Evolutionary conservation across 2,329 filamentous ascomycete species (phyloP), one percentile per base, ranked within the genome.

Genomic region (Amauroascus verrucosus): DNA sequence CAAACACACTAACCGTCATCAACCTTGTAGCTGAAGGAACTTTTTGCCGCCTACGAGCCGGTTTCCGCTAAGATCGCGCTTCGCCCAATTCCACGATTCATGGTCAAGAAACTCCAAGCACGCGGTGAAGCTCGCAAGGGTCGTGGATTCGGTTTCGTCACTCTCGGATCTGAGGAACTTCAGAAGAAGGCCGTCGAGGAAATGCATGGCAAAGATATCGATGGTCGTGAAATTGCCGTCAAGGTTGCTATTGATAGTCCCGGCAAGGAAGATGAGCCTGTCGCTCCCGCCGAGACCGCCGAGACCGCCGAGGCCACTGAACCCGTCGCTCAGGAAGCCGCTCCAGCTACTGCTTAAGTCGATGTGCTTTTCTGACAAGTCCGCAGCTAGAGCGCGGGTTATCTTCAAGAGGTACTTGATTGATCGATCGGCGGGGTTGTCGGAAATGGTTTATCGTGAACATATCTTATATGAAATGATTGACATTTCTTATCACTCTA

Each of bases 191-290:
- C 93, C 61, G 94, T 96, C 61, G 70, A 76, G 51, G 93, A 98
- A 80, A 98, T 98, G 93, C 96, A 98, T 75, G 93, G 89, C 76
- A 97, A 95, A 83, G 88, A 95, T 72, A 93, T 98, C 63, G 93
- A 97, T 73, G 93, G 91, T 60, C 91, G 93, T 67, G 91, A 97
- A 78, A 98, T 98, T 64, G 93, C 93, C 61, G 93, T 98, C 81
- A 98, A 98, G 86, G 90, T 98, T 70, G 93, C 93, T 69, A 97
- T 98, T 68, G 93, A 98, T 78, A 96, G 89, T 80, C 93, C 93
- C 60, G 91, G 94, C 76, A 98, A 97, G 85, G 91, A 96, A 75
- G 91, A 96, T 70, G 82, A 86, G 66, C 85, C 78, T 63, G 71
- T 75, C 54, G 75, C 74, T 60, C 74, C 69, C 53, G 74, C 77